A percentile compares a stretch with the other conserved stretches of the same genome.
Conservation (phyloP, 495 filamentous ascomycete species). For the Penicillium fimorum region DNA sequence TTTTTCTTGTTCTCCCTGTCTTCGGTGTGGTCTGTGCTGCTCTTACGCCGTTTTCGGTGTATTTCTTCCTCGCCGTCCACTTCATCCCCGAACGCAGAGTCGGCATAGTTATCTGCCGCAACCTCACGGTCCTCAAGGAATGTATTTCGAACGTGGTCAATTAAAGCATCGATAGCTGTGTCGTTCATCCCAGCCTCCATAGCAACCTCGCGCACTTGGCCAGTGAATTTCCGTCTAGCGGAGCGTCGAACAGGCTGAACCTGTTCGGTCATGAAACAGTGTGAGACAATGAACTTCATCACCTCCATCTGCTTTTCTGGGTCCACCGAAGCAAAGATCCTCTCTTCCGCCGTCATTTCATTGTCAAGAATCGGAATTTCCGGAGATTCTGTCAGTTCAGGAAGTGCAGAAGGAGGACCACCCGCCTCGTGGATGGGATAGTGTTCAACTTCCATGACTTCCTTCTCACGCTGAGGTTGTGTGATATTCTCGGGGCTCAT, state of each 20-base stretch:
- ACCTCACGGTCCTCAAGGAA: constrained; percentile 21
- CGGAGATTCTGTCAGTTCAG: neutral
- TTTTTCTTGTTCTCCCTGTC: constrained; percentile 21
- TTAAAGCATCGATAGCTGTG: constrained; percentile 8
- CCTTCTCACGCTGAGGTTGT: neutral
- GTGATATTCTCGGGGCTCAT: neutral
- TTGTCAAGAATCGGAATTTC: neutral
- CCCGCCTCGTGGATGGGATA: neutral
- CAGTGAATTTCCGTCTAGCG: constrained; percentile 22
- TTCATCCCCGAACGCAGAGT: constrained; percentile 26
- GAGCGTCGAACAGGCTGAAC: constrained; percentile 20
- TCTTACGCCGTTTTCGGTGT: neutral
- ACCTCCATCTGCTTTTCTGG: constrained; percentile 13
- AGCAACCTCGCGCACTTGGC: constrained; percentile 19
- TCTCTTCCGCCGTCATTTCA: neutral
- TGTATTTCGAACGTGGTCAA: constrained; percentile 22
- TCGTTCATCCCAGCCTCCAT: constrained; percentile 14
- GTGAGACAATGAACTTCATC: constrained; percentile 19
- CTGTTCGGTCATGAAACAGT: constrained; percentile 23
- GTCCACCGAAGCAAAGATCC: constrained; percentile 22
- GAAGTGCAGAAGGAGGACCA: neutral
- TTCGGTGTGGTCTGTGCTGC: neutral
- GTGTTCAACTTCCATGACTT: neutral
- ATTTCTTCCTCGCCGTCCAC: constrained; percentile 15
- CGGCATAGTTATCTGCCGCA: neutral